phyloP scores from a whole-genome alignment of 2,329 filamentous ascomycete species.

The Penicillium psychrosexuale region DNA sequence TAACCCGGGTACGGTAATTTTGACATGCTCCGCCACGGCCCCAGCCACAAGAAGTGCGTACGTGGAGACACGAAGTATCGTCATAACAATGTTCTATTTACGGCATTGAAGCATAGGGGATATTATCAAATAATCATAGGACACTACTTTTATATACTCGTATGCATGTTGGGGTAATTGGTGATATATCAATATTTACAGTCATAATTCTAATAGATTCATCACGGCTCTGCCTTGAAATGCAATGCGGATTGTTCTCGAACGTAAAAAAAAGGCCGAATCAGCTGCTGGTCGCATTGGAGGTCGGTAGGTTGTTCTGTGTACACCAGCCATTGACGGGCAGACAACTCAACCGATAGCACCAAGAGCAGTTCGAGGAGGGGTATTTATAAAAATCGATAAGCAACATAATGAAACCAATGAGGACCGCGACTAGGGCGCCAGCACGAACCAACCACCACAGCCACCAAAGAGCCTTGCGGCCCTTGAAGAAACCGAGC shows the following conservation, averaged over 20 bases:
- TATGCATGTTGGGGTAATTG: neutral
- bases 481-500: constrained; percentile 79
- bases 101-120: neutral
- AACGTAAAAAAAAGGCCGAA: neutral
- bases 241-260: neutral
- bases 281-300: neutral
- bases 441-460: constrained; percentile 90
- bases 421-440: constrained; percentile 72
- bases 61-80: neutral
- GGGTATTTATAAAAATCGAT: constrained; percentile 86
- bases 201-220: constrained; percentile 1
- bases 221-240: neutral
- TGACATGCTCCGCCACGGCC: constrained; percentile 1
- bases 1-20: neutral
- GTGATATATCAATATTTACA: constrained; percentile 2
- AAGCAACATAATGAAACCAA: constrained; percentile 81
- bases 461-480: constrained; percentile 92
- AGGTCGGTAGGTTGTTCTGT: constrained; percentile 31
- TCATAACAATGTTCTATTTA: neutral
- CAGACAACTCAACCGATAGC: constrained; percentile 90
- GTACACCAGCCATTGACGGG: constrained; percentile 48
- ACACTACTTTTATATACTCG: neutral
- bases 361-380: constrained; percentile 74
- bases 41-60: constrained; percentile 5
- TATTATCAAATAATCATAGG: neutral